Evolutionary conservation across 179 eudicot genomes (phyloP).

Genomic region (Heliamphora pulchella): DNA sequence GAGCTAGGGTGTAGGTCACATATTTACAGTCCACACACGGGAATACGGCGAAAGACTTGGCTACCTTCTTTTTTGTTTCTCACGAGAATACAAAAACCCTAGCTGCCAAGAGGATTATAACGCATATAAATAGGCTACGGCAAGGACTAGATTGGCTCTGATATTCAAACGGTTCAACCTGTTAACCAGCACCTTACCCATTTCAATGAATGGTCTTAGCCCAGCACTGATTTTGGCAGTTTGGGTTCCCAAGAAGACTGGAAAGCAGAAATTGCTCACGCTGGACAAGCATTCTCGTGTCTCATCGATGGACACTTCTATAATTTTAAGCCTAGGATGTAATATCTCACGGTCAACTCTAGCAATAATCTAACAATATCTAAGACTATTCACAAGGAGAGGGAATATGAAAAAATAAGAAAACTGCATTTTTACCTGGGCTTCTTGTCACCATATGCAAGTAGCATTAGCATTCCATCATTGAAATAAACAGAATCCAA

Average conservation of each 20-base stretch:
- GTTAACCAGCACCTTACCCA: background rate
- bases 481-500: constrained; percentile 82
- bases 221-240: background rate
- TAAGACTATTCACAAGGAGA: background rate
- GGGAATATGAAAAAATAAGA: background rate
- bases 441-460: constrained; percentile 87
- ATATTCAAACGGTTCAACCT: constrained; percentile 4
- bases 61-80: no score
- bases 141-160: background rate
- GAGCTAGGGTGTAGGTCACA: no score
- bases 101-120: no score
- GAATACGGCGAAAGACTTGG: no score
- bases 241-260: background rate
- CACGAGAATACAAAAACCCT: no score
- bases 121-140: no score
- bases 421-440: constrained; percentile 50
- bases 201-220: background rate
- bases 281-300: background rate
- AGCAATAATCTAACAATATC: background rate
- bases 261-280: no score
- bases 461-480: constrained; percentile 85
- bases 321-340: background rate
- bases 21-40: no score
- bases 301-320: background rate
- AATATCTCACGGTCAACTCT: background rate